Evolutionary conservation across 1,284 basidiomycete genomes (phyloP), one percentile per base, ranked within the genome.

Genomic region (Rhodotorula sp.): DNA sequence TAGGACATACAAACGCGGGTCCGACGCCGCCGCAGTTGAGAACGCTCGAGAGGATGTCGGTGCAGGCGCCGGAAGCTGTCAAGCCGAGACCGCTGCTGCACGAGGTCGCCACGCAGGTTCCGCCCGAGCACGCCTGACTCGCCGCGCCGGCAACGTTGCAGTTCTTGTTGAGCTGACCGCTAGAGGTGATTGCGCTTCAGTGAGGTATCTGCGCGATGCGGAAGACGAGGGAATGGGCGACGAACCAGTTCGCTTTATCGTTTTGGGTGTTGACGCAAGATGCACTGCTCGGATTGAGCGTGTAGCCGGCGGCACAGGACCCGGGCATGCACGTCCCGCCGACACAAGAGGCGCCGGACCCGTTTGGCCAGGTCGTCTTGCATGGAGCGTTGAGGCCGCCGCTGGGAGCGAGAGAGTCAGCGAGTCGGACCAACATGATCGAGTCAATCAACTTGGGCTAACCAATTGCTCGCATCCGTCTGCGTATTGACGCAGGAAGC

Each of bases 191-290:
- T 34, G 3, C 34, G 34, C 34, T 34, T 34, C 34, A 31, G 23
- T 49, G 12, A 7, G 46, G 2, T 2, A 23, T 20, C n/a, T 18
- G n/a, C 39, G 39, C 1, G 7, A 0, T 18, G 8, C 16, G 14
- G 21, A 12, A 12, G 23, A 21, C 34, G 7, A 34, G 34, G 34
- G 34, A 34, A 34, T 34, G 34, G 34, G 34, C 34, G 26, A 51
- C 57, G 10, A n/a, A 67, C 69, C 70, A 72, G 49, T 72, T 72
- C 29, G 47, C 43, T 10, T 52, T n/a, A 49, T 72, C 70, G 23
- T 47, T 21, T 18, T 15, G n/a, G 1, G 59, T 48, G 58, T 34
- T 67, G 16, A 68, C 65, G 54, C 69, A 71, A n/a, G 67, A 58
- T 5, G 48, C 51, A 1, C 64, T 62, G n/a, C 49, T 39, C 26